phyloP scores from a whole-genome alignment of 345 rosid genomes.

The Trapa bicornis region DNA sequence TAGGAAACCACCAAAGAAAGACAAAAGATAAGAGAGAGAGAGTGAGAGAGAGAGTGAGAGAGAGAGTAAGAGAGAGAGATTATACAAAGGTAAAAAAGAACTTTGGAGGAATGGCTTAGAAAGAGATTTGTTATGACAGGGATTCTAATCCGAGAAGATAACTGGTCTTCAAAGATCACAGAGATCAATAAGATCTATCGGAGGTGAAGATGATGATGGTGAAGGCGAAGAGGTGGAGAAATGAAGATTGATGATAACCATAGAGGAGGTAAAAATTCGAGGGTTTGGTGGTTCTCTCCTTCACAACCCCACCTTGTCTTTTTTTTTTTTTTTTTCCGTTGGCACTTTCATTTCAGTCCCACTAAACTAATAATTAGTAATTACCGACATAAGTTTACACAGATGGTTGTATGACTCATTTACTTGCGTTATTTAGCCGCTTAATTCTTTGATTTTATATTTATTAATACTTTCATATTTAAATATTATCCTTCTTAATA shows the following conservation, averaged over 20 bases:
- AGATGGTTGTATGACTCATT: too few relatives aligned
- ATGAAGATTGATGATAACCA: not conserved
- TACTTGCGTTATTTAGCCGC: too few relatives aligned
- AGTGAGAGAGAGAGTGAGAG: too few relatives aligned
- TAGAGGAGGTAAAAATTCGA: slow-evolving; percentile 21
- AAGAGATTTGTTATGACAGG: not conserved
- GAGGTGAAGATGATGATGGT: slow-evolving; percentile 6
- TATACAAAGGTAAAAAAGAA: not conserved
- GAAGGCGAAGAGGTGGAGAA: not conserved
- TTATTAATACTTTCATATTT: too few relatives aligned
- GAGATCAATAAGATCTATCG: not conserved
- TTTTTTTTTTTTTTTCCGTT: slow-evolving; percentile 13
- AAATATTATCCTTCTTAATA: too few relatives aligned
- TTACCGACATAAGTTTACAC: too few relatives aligned
- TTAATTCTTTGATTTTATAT: too few relatives aligned
- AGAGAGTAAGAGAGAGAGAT: too few relatives aligned
- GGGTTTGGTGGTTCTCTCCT: slow-evolving; percentile 31
- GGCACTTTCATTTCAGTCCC: not conserved
- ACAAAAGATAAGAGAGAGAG: too few relatives aligned
- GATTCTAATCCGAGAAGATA: not conserved
- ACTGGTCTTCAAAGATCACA: not conserved
- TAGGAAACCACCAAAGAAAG: slow-evolving; percentile 5
- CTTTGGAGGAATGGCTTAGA: not conserved
- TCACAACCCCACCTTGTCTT: slow-evolving; percentile 28
- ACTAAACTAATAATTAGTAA: too few relatives aligned